A percentile compares a stretch with the other conserved stretches of the same genome.
Evolutionary conservation across 768 basidiomycete species (phyloP).

Genomic region (Sistotremastrum suecicum): DNA sequence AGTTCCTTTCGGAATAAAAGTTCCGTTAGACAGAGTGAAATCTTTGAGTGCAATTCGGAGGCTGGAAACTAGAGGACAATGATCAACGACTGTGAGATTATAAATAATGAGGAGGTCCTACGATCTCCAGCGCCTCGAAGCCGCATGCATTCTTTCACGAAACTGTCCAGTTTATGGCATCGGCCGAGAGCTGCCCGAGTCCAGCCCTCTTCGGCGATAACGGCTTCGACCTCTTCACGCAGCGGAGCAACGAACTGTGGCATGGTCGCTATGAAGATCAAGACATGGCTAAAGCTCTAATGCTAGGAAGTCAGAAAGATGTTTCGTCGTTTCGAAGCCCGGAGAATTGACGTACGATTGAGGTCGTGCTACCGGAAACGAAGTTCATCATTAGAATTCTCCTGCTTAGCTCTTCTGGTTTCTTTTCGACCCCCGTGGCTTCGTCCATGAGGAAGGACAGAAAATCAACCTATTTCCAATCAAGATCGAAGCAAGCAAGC

Average conservation of each 20-base stretch:
- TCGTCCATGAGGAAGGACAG: slow-evolving; percentile 6
- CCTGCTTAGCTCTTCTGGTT: not conserved
- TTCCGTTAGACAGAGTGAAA: slow-evolving; percentile 25
- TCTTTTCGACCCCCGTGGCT: not conserved
- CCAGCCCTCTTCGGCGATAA: slow-evolving; percentile 10
- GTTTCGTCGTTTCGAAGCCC: too few relatives aligned
- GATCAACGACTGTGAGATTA: not conserved
- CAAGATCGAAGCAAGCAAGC: not conserved
- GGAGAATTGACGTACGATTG: not conserved
- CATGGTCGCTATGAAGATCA: slow-evolving; percentile 8
- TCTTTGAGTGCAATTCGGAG: slow-evolving; percentile 19
- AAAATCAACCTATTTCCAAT: slow-evolving; percentile 2
- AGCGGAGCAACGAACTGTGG: slow-evolving; percentile 8
- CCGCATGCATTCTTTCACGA: slow-evolving; percentile 7
- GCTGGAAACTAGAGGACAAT: slow-evolving; percentile 13
- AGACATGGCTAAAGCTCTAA: slow-evolving; percentile 9
- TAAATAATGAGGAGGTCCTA: not conserved
- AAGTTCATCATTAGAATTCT: slow-evolving; percentile 6
- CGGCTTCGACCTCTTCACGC: slow-evolving; percentile 10
- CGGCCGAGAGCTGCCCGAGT: slow-evolving; percentile 9
- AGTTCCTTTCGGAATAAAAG: slow-evolving; percentile 21
- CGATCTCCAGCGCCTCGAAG: not conserved
- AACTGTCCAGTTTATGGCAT: slow-evolving; percentile 8
- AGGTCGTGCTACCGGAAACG: slow-evolving; percentile 5
- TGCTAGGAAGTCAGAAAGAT: not conserved